A percentile compares a stretch with the other conserved stretches of the same genome.
Conservation (phyloP, 345 rosid genomes). For the Nasturtium officinale region DNA sequence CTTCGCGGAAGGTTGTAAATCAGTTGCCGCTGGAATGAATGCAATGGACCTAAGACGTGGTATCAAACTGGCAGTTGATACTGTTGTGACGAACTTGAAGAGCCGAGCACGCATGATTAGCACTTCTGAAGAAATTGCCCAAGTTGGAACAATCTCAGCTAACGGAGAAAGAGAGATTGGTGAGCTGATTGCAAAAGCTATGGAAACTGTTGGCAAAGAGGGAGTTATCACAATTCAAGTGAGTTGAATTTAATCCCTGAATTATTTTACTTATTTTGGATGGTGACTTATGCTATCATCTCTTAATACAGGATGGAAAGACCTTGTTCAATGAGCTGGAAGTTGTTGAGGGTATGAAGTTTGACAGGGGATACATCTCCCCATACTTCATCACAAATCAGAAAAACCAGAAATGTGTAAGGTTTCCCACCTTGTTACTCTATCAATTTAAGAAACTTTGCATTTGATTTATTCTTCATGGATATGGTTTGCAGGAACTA, state of each 20-base stretch:
- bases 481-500: constrained; percentile 63
- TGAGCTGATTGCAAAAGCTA: constrained; percentile 96
- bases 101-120: constrained; percentile 96
- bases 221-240: constrained; percentile 97
- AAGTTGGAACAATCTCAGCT: constrained; percentile 97
- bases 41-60: constrained; percentile 96
- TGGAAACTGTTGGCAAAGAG: constrained; percentile 99
- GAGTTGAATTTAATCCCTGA: constrained; percentile 34
- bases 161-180: constrained; percentile 99
- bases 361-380: constrained; percentile 96
- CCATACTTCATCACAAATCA: constrained; percentile 90
- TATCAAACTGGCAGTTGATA: constrained; percentile 88
- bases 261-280: not conserved
- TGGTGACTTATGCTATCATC: constrained; percentile 13
- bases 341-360: constrained; percentile 98
- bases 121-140: constrained; percentile 94
- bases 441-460: not conserved
- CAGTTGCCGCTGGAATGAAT: constrained; percentile 96
- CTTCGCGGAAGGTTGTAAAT: constrained; percentile 91
- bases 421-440: constrained; percentile 29
- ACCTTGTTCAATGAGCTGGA: constrained; percentile 89
- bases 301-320: constrained; percentile 77
- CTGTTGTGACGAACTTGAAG: constrained; percentile 84
- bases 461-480: constrained; percentile 10
- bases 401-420: constrained; percentile 95